phyloP scores from a whole-genome alignment of 805 yeast genomes.

The Hanseniaspora jakobsenii region DNA sequence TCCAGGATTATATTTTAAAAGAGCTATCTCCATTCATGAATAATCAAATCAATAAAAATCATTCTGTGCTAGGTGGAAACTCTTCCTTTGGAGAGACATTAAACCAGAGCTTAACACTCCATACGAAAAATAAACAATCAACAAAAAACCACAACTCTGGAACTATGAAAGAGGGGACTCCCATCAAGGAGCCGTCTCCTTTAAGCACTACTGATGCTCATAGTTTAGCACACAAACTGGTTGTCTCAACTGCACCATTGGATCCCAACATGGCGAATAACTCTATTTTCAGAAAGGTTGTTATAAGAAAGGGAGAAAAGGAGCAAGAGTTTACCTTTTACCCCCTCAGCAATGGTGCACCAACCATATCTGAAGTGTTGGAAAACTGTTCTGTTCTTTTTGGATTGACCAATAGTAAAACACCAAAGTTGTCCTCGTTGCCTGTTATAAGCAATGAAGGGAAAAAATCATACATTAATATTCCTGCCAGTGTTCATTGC shows the following conservation, averaged over 20 bases:
- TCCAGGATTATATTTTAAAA: constrained; percentile 45
- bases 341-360: constrained; percentile 58
- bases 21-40: constrained; percentile 57
- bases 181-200: too few species aligned
- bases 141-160: too few species aligned
- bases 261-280: constrained; percentile 30
- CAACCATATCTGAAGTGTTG: constrained; percentile 63
- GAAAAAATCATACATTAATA: too few species aligned
- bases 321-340: constrained; percentile 56
- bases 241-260: constrained; percentile 25
- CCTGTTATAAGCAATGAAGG: too few species aligned
- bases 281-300: constrained; percentile 31
- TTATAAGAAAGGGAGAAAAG: constrained; percentile 41
- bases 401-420: constrained; percentile 32
- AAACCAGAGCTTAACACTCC: background rate
- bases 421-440: too few species aligned
- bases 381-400: constrained; percentile 69
- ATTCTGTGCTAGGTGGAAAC: too few species aligned
- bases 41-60: too few species aligned
- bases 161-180: too few species aligned
- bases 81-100: background rate
- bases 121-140: background rate
- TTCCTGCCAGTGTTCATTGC: too few species aligned
- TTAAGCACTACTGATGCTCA: too few species aligned
- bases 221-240: constrained; percentile 15